Percentiles rank a stretch among this genome's conserved stretches.
phyloP scores from a whole-genome alignment of 768 basidiomycete species.

The Tricholoma terreum region DNA sequence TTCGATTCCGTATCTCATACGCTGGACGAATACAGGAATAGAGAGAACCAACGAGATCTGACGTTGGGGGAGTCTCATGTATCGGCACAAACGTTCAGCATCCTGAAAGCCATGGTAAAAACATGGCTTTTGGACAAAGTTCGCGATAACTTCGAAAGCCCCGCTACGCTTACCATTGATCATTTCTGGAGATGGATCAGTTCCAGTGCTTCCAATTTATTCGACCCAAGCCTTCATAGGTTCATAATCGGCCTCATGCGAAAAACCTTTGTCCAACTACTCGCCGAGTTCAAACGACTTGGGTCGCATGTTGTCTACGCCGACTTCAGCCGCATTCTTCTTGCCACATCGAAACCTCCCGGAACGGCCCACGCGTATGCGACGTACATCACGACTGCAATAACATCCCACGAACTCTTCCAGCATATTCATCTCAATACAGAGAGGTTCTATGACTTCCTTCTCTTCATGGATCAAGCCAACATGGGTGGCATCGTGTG shows the following conservation, averaged over 20 bases:
- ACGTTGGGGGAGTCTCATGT: slow-evolving; percentile 88
- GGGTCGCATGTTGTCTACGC: slow-evolving; percentile 93
- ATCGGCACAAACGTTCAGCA: slow-evolving; percentile 80
- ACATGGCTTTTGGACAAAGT: slow-evolving; percentile 88
- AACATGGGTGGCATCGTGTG: slow-evolving; percentile 92
- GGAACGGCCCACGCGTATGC: slow-evolving; percentile 95
- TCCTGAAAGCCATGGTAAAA: slow-evolving; percentile 86
- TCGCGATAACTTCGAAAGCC: slow-evolving; percentile 59
- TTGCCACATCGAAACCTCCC: slow-evolving; percentile 94
- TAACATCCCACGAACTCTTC: slow-evolving; percentile 93
- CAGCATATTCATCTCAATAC: slow-evolving; percentile 87
- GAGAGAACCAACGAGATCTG: slow-evolving; percentile 65
- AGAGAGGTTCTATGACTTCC: slow-evolving; percentile 87
- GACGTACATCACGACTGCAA: slow-evolving; percentile 90
- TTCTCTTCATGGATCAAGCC: slow-evolving; percentile 93
- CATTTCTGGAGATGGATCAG: slow-evolving; percentile 99
- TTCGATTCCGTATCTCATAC: slow-evolving; percentile 93
- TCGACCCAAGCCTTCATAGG: slow-evolving; percentile 88
- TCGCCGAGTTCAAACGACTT: slow-evolving; percentile 93
- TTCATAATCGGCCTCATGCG: slow-evolving; percentile 96
- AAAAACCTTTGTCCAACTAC: slow-evolving; percentile 94
- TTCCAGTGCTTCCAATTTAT: slow-evolving; percentile 79
- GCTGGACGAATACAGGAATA: slow-evolving; percentile 81
- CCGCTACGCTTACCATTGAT: slow-evolving; percentile 71
- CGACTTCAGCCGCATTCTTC: slow-evolving; percentile 85